phyloP scores from a whole-genome alignment of 1,284 basidiomycete genomes.

The Takashimella tepidaria region DNA sequence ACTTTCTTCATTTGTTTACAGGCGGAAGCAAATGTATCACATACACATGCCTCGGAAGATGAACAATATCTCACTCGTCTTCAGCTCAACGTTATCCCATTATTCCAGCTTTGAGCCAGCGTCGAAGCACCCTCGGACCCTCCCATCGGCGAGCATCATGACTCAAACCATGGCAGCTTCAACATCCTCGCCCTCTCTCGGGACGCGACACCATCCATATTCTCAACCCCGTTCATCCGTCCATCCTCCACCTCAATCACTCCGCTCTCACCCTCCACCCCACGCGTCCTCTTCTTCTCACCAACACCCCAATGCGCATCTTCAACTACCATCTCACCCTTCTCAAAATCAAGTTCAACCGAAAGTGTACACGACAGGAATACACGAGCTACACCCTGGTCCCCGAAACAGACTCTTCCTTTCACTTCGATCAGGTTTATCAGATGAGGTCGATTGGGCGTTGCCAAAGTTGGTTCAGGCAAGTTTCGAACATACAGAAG shows the following conservation, averaged over 20 bases:
- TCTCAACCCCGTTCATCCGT: no score
- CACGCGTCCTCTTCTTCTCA: not conserved
- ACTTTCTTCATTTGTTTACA: no score
- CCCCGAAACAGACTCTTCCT: constrained; percentile 36
- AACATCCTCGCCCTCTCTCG: not conserved
- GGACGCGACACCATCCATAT: no score
- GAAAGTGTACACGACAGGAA: not conserved
- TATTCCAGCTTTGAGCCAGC: no score
- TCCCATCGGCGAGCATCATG: no score
- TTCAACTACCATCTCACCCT: constrained; percentile 12
- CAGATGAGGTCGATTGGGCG: constrained; percentile 41
- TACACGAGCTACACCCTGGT: constrained; percentile 24
- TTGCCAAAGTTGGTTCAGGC: constrained; percentile 39
- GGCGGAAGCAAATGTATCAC: no score
- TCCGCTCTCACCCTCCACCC: constrained; percentile 5
- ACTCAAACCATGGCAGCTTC: not conserved
- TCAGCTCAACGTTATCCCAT: no score
- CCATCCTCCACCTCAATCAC: not conserved
- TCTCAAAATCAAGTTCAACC: no score
- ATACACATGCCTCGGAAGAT: no score
- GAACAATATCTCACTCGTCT: no score
- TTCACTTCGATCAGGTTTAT: constrained; percentile 30
- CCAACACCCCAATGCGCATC: constrained; percentile 8
- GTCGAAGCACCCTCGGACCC: no score
- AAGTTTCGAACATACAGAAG: constrained; percentile 29